Percentiles rank a stretch among this genome's conserved stretches.
These are phyloP conservation scores for Moricandia arvensis DNA, from an alignment of 345 rosid species.

Conservation along the genomic window DNA sequence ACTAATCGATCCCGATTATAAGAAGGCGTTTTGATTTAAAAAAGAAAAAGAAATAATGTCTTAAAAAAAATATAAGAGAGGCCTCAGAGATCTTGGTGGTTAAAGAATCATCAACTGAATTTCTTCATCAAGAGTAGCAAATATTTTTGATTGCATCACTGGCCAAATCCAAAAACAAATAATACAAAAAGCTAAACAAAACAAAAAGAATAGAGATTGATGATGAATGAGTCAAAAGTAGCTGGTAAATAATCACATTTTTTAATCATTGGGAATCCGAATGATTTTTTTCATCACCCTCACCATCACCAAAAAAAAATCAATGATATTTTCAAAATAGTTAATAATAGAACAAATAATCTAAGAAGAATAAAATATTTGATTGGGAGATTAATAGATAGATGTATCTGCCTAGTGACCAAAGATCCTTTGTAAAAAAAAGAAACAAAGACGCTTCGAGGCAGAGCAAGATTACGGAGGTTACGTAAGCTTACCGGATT, in stretches of 20 bases:
- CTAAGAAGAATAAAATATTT: not conserved
- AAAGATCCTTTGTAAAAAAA: not conserved
- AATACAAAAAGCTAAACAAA: not conserved
- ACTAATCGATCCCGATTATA: too few relatives aligned
- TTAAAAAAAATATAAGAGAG: too few relatives aligned
- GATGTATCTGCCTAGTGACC: slow-evolving; percentile 24
- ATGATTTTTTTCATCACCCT: slow-evolving; percentile 40
- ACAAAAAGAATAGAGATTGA: not conserved
- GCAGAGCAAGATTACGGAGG: slow-evolving; percentile 10
- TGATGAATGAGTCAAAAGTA: slow-evolving; percentile 37
- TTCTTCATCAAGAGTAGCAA: slow-evolving; percentile 41
- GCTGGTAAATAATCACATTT: slow-evolving; percentile 35
- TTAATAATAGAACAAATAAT: not conserved
- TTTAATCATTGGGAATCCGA: slow-evolving; percentile 40
- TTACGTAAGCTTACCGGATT: not conserved
- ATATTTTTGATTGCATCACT: slow-evolving; percentile 32
- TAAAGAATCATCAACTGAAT: slow-evolving; percentile 31
- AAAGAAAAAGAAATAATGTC: too few relatives aligned
- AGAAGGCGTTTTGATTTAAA: too few relatives aligned
- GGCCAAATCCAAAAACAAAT: slow-evolving; percentile 12
- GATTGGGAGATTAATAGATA: slow-evolving; percentile 13
- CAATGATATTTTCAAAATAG: too few relatives aligned
- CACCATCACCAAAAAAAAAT: slow-evolving; percentile 23
- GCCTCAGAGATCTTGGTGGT: slow-evolving; percentile 47
- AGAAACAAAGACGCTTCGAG: not conserved